Conservation (phyloP, 768 basidiomycete genomes). For the Leccinellum albellum region DNA sequence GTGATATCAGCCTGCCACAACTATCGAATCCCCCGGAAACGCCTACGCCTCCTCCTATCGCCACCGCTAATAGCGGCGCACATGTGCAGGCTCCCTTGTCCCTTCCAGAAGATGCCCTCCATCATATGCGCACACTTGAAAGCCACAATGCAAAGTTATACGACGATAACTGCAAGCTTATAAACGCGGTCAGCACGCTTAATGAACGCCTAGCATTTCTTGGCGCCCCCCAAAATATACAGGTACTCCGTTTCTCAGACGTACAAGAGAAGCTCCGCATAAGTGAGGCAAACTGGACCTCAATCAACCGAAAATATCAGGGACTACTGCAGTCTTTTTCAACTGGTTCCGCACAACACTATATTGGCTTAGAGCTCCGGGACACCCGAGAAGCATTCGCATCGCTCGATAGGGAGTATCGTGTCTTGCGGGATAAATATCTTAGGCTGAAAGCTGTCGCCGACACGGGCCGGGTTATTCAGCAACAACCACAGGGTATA, state of each 20-base stretch:
- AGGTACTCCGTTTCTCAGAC: conserved; percentile 15
- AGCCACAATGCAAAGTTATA: conserved; percentile 33
- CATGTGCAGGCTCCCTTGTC: conserved; percentile 44
- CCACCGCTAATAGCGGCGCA: conserved; percentile 26
- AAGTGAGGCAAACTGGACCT: conserved; percentile 17
- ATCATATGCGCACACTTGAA: conserved; percentile 32
- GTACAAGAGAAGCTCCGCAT: conserved; percentile 26
- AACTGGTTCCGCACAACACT: conserved; percentile 13
- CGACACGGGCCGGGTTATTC: conserved; percentile 2
- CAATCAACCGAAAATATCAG: conserved; percentile 24
- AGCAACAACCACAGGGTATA: conserved; percentile 8
- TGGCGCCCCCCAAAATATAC: conserved; percentile 14
- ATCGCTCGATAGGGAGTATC: conserved; percentile 21
- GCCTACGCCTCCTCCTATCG: conserved; percentile 2
- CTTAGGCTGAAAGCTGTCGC: conserved; percentile 8
- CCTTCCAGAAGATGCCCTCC: conserved; percentile 28
- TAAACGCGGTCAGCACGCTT: conserved; percentile 27
- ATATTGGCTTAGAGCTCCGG: conserved; percentile 18
- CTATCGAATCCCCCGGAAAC: conserved; percentile 1
- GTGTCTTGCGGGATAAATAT: conserved; percentile 21
- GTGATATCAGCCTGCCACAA: not conserved
- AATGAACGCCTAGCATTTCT: conserved; percentile 28
- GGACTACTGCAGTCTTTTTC: conserved; percentile 18
- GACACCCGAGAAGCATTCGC: conserved; percentile 14
- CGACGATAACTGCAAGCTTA: conserved; percentile 36